Base-by-base conservation (phyloP, 257 asterid species). In the Petrea volubilis region DNA sequence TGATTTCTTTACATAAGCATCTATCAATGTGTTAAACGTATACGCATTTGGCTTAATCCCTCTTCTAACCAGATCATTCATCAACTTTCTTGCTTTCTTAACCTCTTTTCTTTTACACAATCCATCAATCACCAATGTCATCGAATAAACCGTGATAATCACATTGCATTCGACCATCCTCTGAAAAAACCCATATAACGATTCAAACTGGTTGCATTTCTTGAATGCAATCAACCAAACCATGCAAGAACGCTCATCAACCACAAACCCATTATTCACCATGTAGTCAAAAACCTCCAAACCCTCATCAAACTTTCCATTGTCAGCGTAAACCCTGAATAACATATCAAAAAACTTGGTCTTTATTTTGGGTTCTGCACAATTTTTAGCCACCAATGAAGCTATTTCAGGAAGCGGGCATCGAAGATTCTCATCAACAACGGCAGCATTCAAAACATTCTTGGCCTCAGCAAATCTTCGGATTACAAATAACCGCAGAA, bases 211-310 rank as follows among this genome's bases (percentile, higher is more conserved):
- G 72, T 78, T 74, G 74, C 72, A 58, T 67, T 69, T 87, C 85
- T 86, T 95, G 67, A 84, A 69, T 21, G 91, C 96, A 72, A 85
- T 58, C 80, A 95, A 78, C 74, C 80, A 88, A 72, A 82, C 94
- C 93, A 87, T 86, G 68, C 98, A 91, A 75, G 99, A 84, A 47
- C 91, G 88, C 50, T 90, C 93, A 56, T 89, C 98, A 34, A 92
- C 81, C 47, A 33, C 82, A 41, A 83, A 68, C 65, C 84, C 92
- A 63, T 71, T 83, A 17, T 41, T 72, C 65, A 75, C 78, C 87
- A 86, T 83, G 38, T 79, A 73, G 67, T 79, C 84, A 50, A 86
- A 86, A 51, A 83, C 79, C 80, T 72, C 82, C 66, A 83, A 62
- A 43, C 71, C 85, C 82, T 74, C 86, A 4, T 74, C 79, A 21